Evolutionary conservation across 2,329 filamentous ascomycete species (phyloP).

Genomic region (Cryphonectria carpinicola): DNA sequence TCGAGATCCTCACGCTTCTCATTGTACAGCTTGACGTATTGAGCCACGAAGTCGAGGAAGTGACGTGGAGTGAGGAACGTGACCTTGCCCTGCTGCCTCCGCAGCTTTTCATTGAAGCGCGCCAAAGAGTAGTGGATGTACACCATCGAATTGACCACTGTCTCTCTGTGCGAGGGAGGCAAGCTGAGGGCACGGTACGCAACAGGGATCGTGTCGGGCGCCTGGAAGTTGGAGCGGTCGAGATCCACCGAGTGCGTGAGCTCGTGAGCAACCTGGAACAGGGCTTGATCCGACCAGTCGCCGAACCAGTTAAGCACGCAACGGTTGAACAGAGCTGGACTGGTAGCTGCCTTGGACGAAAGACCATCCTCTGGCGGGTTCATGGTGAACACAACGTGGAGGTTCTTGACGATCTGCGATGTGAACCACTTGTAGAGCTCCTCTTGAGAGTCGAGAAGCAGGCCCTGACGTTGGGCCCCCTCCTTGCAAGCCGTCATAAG

Average conservation of each 20-base stretch:
- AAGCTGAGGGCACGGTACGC: constrained; percentile 85
- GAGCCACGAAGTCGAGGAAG: constrained; percentile 96
- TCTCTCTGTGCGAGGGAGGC: constrained; percentile 87
- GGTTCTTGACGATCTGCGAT: constrained; percentile 96
- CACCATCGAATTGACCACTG: constrained; percentile 97
- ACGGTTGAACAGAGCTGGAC: constrained; percentile 97
- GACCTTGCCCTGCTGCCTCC: constrained; percentile 88
- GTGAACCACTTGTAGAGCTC: constrained; percentile 99
- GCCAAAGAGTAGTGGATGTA: constrained; percentile 96
- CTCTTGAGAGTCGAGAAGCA: constrained; percentile 95
- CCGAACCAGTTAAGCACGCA: constrained; percentile 99
- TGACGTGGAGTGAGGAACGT: constrained; percentile 96
- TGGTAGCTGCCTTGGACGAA: constrained; percentile 94
- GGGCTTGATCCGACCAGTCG: constrained; percentile 98
- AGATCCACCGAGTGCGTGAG: constrained; percentile 96
- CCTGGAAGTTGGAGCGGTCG: constrained; percentile 81
- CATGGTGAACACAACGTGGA: constrained; percentile 99
- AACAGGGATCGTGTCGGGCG: constrained; percentile 89
- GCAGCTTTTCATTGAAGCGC: constrained; percentile 82
- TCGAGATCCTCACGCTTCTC: constrained; percentile 98
- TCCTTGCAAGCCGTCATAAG: constrained; percentile 99
- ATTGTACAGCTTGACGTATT: constrained; percentile 96
- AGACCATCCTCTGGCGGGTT: constrained; percentile 96
- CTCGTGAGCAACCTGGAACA: constrained; percentile 97
- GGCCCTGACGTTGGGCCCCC: constrained; percentile 91